These are phyloP conservation scores for Trichoderma hamatum DNA, from an alignment of 2,329 filamentous ascomycete genomes.

Conservation along the genomic window DNA sequence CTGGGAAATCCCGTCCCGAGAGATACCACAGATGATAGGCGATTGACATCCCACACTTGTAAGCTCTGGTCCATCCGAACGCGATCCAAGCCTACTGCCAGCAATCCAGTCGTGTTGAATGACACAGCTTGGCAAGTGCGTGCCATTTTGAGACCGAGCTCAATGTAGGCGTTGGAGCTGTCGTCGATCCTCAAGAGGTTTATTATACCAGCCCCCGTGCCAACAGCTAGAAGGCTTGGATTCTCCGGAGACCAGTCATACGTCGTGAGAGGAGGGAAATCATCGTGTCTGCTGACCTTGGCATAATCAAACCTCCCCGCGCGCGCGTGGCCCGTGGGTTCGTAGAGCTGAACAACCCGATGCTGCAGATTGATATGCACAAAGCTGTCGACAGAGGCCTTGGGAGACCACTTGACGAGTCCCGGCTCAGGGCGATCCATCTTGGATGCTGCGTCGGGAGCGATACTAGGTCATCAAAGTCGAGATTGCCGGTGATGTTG, in stretches of 20 bases:
- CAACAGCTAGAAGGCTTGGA: constrained; percentile 72
- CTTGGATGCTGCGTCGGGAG: constrained; percentile 27
- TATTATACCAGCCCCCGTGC: constrained; percentile 74
- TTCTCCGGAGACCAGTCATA: constrained; percentile 68
- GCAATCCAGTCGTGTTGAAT: constrained; percentile 70
- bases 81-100: constrained; percentile 79
- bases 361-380: constrained; percentile 68
- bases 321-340: constrained; percentile 62
- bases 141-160: constrained; percentile 73
- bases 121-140: constrained; percentile 80
- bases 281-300: constrained; percentile 61
- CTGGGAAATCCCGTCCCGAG: constrained; percentile 54
- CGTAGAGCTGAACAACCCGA: constrained; percentile 64
- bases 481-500: not conserved
- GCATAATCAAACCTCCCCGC: constrained; percentile 60
- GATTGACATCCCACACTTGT: constrained; percentile 79
- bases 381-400: constrained; percentile 60
- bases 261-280: constrained; percentile 65
- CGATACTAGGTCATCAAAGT: not conserved
- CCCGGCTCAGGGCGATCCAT: constrained; percentile 66
- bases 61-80: constrained; percentile 81
- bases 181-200: constrained; percentile 74
- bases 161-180: constrained; percentile 64
- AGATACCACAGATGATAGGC: constrained; percentile 55
- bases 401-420: constrained; percentile 68